Evolutionary conservation across 495 filamentous ascomycete species (phyloP).

Genomic region (Hypoxylon intermedium): DNA sequence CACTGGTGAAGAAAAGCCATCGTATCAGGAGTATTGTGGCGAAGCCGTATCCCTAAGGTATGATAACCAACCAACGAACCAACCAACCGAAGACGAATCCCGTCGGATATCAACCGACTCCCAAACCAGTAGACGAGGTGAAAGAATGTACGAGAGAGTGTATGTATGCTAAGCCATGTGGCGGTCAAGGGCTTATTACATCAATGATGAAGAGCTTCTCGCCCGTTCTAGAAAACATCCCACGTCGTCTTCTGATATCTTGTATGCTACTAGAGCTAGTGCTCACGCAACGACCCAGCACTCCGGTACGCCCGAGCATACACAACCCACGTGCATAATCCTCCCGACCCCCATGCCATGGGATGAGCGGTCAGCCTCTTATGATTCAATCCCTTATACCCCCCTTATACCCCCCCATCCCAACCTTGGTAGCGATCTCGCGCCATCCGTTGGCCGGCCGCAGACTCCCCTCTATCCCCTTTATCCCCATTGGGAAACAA

Average conservation of each 20-base stretch:
- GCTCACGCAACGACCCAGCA: constrained; percentile 24
- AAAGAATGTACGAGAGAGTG: background rate
- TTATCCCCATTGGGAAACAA: constrained; percentile 3
- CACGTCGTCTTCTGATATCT: background rate
- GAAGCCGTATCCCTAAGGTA: too few relatives aligned
- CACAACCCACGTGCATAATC: constrained; percentile 32
- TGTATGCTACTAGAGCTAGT: constrained; percentile 10
- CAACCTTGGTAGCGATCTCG: constrained; percentile 5
- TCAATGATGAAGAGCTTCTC: background rate
- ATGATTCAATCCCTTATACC: background rate
- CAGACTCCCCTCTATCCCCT: too few relatives aligned
- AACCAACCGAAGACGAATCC: too few relatives aligned
- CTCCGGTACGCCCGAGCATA: constrained; percentile 27
- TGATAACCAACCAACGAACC: too few relatives aligned
- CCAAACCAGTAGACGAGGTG: background rate
- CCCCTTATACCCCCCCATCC: background rate
- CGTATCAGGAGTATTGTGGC: too few relatives aligned
- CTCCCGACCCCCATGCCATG: background rate
- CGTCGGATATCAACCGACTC: too few relatives aligned
- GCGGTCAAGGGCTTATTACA: background rate
- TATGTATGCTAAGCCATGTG: background rate
- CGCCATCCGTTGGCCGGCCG: constrained; percentile 17
- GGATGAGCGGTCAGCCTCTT: constrained; percentile 23
- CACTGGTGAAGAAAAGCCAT: too few relatives aligned
- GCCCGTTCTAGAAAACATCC: background rate